A percentile compares a stretch with the other conserved stretches of the same genome.
Conservation (phyloP, 768 basidiomycete species). For the Podaxis mareebaensis region DNA sequence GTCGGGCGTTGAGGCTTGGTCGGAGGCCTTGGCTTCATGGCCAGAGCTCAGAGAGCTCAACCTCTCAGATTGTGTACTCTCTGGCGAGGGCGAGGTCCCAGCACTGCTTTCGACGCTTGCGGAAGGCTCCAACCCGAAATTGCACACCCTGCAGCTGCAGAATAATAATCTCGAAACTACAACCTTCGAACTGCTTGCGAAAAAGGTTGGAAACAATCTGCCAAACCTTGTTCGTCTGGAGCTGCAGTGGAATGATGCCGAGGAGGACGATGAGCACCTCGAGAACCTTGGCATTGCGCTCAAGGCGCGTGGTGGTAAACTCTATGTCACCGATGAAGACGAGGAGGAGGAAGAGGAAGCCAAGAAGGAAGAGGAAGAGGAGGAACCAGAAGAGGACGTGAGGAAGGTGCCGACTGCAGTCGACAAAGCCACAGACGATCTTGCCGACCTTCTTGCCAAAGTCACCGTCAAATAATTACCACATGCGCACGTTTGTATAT, state of each 20-base stretch:
- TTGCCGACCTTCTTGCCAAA: conserved; percentile 69
- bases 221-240: conserved; percentile 67
- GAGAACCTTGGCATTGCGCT: conserved; percentile 54
- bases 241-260: conserved; percentile 88
- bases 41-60: conserved; percentile 75
- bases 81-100: conserved; percentile 78
- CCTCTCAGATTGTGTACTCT: conserved; percentile 89
- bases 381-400: conserved; percentile 32
- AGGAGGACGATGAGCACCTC: conserved; percentile 71
- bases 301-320: conserved; percentile 65
- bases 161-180: conserved; percentile 85
- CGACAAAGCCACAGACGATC: conserved; percentile 47
- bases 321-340: conserved; percentile 76
- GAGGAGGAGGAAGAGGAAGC: conserved; percentile 73
- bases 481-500: conserved; percentile 1
- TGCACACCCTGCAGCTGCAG: conserved; percentile 80
- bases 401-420: conserved; percentile 23
- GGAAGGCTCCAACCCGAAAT: conserved; percentile 68
- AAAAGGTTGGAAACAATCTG: conserved; percentile 62
- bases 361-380: conserved; percentile 47
- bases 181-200: conserved; percentile 67
- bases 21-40: conserved; percentile 69
- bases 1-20: conserved; percentile 56
- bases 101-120: conserved; percentile 60
- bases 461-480: conserved; percentile 41